phyloP scores from a whole-genome alignment of 768 basidiomycete species.

The Boletus rex-veris region DNA sequence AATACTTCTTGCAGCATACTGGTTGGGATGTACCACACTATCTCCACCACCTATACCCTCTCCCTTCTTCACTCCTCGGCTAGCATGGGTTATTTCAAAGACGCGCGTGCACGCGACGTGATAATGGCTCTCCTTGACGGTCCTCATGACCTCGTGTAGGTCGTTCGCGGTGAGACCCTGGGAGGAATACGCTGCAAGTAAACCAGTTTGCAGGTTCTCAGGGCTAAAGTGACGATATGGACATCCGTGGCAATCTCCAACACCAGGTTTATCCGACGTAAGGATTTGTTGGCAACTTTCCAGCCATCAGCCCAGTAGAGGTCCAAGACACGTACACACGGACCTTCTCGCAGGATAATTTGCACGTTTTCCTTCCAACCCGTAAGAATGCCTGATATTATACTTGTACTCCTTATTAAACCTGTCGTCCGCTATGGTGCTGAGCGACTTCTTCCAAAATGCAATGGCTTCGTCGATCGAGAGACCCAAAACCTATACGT shows the following conservation, averaged over 20 bases:
- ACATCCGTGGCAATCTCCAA: constrained; percentile 78
- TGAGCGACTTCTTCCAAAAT: constrained; percentile 92
- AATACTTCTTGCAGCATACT: constrained; percentile 73
- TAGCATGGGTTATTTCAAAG: constrained; percentile 87
- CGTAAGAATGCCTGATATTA: constrained; percentile 94
- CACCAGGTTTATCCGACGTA: constrained; percentile 59
- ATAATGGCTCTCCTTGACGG: constrained; percentile 77
- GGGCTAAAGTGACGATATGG: constrained; percentile 88
- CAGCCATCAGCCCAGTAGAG: neutral
- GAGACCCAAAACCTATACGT: constrained; percentile 76
- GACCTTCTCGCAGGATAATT: constrained; percentile 94
- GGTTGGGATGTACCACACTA: constrained; percentile 92
- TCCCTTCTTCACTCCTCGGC: constrained; percentile 74
- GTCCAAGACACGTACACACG: constrained; percentile 7
- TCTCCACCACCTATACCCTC: constrained; percentile 86
- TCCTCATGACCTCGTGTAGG: constrained; percentile 76
- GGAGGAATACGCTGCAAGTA: constrained; percentile 64
- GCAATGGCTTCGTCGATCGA: constrained; percentile 90
- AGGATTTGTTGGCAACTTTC: constrained; percentile 87
- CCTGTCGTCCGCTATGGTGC: constrained; percentile 77
- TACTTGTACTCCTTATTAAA: constrained; percentile 98
- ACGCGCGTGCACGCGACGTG: constrained; percentile 97
- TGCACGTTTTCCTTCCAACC: constrained; percentile 89
- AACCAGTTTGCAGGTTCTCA: constrained; percentile 76
- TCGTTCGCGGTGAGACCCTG: constrained; percentile 65